Conservation (phyloP, 148 eudicot genomes). For the Heliamphora exappendiculata region DNA sequence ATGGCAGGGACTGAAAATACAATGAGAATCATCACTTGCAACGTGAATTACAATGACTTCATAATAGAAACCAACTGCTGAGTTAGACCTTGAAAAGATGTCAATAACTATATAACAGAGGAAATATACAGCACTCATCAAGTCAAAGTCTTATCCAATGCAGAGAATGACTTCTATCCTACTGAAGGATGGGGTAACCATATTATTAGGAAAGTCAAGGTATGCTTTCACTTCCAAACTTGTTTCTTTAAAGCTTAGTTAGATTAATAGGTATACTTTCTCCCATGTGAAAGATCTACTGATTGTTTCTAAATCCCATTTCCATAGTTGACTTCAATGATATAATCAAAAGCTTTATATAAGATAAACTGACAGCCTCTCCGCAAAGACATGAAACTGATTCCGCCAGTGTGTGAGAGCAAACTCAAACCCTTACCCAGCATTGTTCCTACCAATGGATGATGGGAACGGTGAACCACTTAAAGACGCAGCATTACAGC, state of each 20-base stretch:
- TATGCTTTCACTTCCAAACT: neutral
- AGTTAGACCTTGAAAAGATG: neutral
- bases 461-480: no score
- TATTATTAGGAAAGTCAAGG: neutral
- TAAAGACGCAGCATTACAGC: neutral
- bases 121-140: neutral
- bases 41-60: neutral
- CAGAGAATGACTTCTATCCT: neutral
- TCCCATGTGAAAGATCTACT: neutral
- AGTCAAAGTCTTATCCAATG: neutral
- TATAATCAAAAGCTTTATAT: no score
- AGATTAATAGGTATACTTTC: neutral
- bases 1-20: constrained; percentile 74
- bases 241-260: neutral
- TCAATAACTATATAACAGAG: neutral
- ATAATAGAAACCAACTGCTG: neutral
- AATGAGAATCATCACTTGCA: neutral
- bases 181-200: neutral
- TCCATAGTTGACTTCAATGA: neutral
- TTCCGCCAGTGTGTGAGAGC: neutral
- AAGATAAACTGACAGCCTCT: neutral
- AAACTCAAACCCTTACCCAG: neutral
- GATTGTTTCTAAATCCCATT: no score
- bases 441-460: neutral
- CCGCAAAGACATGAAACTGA: neutral